Evolutionary conservation across 208 protist genomes (phyloP).

Genomic region (Plasmodiophora brassicae): DNA sequence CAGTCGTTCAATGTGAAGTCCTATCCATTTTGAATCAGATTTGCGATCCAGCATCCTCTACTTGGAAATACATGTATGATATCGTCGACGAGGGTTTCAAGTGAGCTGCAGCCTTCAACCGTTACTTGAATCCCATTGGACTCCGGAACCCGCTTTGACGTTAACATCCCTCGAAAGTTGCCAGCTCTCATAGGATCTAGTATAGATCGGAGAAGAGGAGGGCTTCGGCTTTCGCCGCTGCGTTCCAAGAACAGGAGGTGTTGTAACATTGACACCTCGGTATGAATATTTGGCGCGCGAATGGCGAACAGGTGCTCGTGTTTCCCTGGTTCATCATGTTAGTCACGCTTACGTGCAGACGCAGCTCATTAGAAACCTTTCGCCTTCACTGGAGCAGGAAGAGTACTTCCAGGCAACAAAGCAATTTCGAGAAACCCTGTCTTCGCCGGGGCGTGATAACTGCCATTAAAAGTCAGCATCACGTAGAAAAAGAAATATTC

Average conservation of each 20-base stretch:
- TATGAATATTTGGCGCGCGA: neutral
- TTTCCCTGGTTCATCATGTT: neutral
- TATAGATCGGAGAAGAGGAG: neutral
- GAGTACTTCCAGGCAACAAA: neutral
- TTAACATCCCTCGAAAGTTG: no score
- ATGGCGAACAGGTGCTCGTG: conserved; percentile 10
- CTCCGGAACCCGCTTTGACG: no score
- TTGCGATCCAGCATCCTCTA: no score
- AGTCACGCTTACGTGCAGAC: neutral
- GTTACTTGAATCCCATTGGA: no score
- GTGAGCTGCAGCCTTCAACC: no score
- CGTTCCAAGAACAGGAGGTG: neutral
- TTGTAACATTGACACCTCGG: neutral
- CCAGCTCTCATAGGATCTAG: neutral
- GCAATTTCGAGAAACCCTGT: neutral
- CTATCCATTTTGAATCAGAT: no score
- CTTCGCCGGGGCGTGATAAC: conserved; percentile 10
- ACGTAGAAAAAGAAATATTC: neutral
- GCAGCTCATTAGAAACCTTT: neutral
- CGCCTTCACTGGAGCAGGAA: neutral
- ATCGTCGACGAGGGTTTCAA: no score
- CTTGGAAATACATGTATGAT: no score
- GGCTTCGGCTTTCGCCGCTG: neutral
- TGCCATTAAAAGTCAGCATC: neutral
- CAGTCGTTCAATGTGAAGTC: no score